Evolutionary conservation across 2,329 filamentous ascomycete species (phyloP), one percentile per base, ranked within the genome.

Genomic region (Ilyonectria mors-panacis): DNA sequence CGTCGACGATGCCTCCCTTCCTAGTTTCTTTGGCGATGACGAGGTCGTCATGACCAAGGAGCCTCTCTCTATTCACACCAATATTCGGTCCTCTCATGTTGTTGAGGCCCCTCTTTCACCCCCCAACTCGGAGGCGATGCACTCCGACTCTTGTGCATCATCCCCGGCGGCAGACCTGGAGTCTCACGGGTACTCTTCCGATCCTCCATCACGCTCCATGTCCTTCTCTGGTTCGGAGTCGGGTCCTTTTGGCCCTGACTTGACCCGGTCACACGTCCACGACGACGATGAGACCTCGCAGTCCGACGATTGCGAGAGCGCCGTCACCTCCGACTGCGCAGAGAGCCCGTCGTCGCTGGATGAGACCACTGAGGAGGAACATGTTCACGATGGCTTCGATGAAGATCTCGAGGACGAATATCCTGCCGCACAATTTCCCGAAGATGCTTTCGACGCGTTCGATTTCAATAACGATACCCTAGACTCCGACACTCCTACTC

Each of bases 191-290:
- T 81, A 69, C 63, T 77, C 73, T 62, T 82, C 73, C 76, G 80
- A 76, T 55, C 83, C 84, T 1, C 83, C 84, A 6, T 82, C 84
- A 9, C 83, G 86, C 60, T 84, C 84, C 15, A 79, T 86, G 60
- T 88, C 87, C 2, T 87, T 87, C 70, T 88, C 86, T 1, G 85
- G 84, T 57, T 85, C 83, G 0, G 86, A 87, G 68, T 81, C 82
- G 2, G 84, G 82, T 28, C 76, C 73, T 21, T 80, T 84, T 62
- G 69, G 75, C 30, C 66, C 80, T 23, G 78, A 76, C 44, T 71
- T 79, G 45, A 64, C 70, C 26, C 75, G 79, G 72, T 63, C 71
- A 53, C 68, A 76, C 19, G 65, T 76, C 53, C 75, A 81, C 44
- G 79, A 81, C 63, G 82, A 84, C 42, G 82, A 83, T 63, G 84